These are phyloP conservation scores for Neonectria coccinea DNA, from an alignment of 2,329 filamentous ascomycete genomes.

Conservation along the genomic window DNA sequence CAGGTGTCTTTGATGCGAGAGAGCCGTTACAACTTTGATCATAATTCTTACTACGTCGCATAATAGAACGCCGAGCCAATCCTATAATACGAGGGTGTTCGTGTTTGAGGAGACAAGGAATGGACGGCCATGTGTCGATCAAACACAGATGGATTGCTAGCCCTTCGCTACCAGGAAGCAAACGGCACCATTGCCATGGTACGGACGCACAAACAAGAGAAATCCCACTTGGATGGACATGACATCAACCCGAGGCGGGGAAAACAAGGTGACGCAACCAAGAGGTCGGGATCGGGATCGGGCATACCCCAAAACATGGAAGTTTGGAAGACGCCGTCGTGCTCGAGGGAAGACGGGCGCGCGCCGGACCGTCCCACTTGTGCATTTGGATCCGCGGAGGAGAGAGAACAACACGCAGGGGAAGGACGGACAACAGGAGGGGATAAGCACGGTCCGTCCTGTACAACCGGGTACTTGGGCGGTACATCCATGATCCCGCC, in stretches of 20 bases:
- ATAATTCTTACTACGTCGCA: not conserved
- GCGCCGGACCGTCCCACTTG: constrained; percentile 38
- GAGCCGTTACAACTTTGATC: not conserved
- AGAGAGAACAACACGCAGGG: not conserved
- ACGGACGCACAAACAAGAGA: not conserved
- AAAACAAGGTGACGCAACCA: constrained; percentile 18
- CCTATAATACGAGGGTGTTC: not conserved
- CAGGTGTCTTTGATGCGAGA: not conserved
- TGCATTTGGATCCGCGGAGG: constrained; percentile 14
- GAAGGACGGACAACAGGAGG: not conserved
- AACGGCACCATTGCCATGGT: not conserved
- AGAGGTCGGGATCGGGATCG: constrained; percentile 20
- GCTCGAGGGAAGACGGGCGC: constrained; percentile 15
- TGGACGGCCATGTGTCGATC: not conserved
- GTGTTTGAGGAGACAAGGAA: not conserved
- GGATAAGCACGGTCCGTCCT: not conserved
- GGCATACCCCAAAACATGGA: constrained; percentile 19
- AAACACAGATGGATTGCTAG: not conserved
- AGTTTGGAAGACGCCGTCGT: constrained; percentile 19
- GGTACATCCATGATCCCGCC: constrained; percentile 4
- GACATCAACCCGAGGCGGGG: not conserved
- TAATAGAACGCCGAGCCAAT: not conserved
- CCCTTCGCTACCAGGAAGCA: not conserved
- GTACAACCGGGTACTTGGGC: constrained; percentile 8
- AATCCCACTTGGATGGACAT: constrained; percentile 3